These are phyloP conservation scores for Arachis stenosperma DNA, from an alignment of 306 rosid species.

Conservation along the genomic window DNA sequence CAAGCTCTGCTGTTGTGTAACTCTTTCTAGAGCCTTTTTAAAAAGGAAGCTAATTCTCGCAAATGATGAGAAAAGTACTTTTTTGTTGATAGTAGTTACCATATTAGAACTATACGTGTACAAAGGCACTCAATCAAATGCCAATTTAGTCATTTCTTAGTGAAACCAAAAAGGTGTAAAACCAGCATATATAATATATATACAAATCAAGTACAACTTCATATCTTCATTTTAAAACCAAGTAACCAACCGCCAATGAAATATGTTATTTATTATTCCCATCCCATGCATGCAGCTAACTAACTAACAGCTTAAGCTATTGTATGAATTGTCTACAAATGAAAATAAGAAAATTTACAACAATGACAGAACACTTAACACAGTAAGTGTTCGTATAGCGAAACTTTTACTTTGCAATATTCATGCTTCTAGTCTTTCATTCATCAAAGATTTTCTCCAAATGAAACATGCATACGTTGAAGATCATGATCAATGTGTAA, in stretches of 20 bases:
- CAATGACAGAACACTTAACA: neutral
- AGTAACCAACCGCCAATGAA: neutral
- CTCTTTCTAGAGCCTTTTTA: no score
- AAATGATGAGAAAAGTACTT: neutral
- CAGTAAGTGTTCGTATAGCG: no score
- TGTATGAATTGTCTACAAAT: neutral
- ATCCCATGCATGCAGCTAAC: neutral
- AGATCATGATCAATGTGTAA: constrained; percentile 4
- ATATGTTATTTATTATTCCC: neutral
- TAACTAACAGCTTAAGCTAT: constrained; percentile 1
- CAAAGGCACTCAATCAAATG: neutral
- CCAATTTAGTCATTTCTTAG: neutral
- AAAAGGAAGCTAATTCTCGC: no score
- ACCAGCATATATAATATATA: neutral
- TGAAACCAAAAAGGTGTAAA: no score
- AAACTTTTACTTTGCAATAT: constrained; percentile 12
- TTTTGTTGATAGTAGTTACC: neutral
- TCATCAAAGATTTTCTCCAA: neutral
- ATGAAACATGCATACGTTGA: neutral
- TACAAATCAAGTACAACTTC: constrained; percentile 3
- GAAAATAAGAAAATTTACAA: neutral
- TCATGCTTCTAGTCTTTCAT: constrained; percentile 9
- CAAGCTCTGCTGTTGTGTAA: no score
- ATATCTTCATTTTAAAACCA: neutral
- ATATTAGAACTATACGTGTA: neutral